Base-by-base conservation (phyloP, 1,284 basidiomycete genomes). In the Bjerkandera adusta region DNA sequence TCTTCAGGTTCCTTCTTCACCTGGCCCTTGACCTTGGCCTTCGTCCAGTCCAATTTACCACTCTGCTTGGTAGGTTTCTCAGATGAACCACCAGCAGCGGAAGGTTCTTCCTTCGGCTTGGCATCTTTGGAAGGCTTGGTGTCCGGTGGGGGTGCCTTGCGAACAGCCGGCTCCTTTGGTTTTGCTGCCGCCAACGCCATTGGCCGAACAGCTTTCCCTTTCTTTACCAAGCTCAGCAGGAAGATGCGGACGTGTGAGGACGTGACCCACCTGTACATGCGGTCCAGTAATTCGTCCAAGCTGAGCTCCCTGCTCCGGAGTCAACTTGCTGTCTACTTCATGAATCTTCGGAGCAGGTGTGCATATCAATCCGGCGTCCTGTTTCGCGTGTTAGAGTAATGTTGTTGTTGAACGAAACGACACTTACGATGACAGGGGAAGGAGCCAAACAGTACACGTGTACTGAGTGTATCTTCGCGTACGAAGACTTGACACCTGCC, bases 391-490 rank as follows among this genome's bases (percentile, higher is more conserved):
- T 48, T 12, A 41, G 34, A 7, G 13, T 18, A 34, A 6, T 24
- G 41, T 20, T 1, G 22, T 5, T 12, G 22, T 21, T 24, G 11
- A 21, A 26, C 18, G n/a, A 39, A 16, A 38, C 15, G 27, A 37
- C 34, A 69, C 80, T 40, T 60, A 85, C 86, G 36, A 66, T 69
- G 35, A 88, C 60, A 5, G 70, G 72, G 1, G 78, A 73, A 1
- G 83, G 77, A 2, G 85, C 79, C 22, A 89, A 57, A 55, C 83
- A 78, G 58, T 89, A 87, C 3, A 89, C 62, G 55, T 85, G 78
- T 13, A 79, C 66, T 1, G 75, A 75, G 51, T 72, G 59, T 20
- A 85, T 56, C 21, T 68, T 69, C 1, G 59, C 55, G 53, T 81
- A 85, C 41, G 72, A 68, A 3, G 66, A 58, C 59, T 73, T 79